Evolutionary conservation across 2,329 filamentous ascomycete species (phyloP), one percentile per base, ranked within the genome.

Genomic region (Knufia petricola): DNA sequence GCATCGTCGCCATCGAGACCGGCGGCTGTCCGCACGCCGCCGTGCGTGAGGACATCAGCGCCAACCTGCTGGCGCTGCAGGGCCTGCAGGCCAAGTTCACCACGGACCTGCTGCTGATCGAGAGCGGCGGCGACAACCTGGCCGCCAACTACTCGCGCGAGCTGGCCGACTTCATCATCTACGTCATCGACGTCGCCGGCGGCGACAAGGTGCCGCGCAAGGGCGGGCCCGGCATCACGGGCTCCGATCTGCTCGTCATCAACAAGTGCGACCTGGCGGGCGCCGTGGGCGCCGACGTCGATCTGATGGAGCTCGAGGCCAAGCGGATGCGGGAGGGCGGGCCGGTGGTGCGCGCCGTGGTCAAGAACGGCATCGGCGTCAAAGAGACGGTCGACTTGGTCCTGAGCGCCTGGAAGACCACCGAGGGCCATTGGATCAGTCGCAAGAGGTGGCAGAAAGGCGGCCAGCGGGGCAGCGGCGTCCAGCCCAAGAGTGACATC

Each of bases 231-330:
- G 92, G 92, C 1, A 98, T 98, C 64, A 98, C 92, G 3, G 90
- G 95, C 70, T 92, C 85, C 60, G 92, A 98, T 63, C 65, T 98
- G 65, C 69, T 98, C 55, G 78, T 98, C 17, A 87, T 98, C 45
- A 98, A 98, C 69, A 98, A 98, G 80, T 95, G 89, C 38, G 92
- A 98, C 69, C 67, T 98, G 56, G 89, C 92, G 0, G 84, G 89
- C 68, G 79, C 85, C 4, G 82, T 98, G 20, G 92, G 92, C 12
- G 92, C 92, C 0, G 92, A 96, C 66, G 64, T 98, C 58, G 76
- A 70, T 17, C 87, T 98, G 37, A 98, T 98, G 92, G 92, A 96
- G 70, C 72, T 88, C 50, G 92, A 96, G 69, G 85, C 89, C 12
- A 76, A 87, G 59, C 90, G 89, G 76, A 98, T 98, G 79, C 77